Evolutionary conservation across 2,329 filamentous ascomycete genomes (phyloP).

Genomic region (Trichoderma koningiopsis): DNA sequence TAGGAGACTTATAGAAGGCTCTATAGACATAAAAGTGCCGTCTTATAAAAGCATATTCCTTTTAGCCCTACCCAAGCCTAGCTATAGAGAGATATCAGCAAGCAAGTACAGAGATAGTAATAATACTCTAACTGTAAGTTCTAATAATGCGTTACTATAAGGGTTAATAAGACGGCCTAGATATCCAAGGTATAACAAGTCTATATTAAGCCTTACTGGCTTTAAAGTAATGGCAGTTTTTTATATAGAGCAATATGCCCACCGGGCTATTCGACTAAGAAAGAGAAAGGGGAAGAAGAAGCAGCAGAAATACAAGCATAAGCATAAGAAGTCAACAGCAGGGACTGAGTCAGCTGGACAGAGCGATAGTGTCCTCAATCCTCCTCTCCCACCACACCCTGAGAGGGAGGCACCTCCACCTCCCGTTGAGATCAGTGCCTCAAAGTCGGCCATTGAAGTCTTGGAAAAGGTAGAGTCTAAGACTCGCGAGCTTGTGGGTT

Average conservation of each 20-base stretch:
- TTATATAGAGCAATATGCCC: background rate
- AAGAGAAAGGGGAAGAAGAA: slow-evolving; percentile 21
- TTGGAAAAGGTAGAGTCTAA: background rate
- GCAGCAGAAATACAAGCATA: slow-evolving; percentile 35
- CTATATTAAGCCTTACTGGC: background rate
- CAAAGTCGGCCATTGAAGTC: background rate
- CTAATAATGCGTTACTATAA: background rate
- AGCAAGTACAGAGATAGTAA: slow-evolving; percentile 2
- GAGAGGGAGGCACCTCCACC: background rate
- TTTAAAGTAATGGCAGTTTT: background rate
- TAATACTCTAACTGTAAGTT: too few relatives aligned
- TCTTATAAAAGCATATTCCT: background rate
- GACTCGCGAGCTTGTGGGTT: too few relatives aligned
- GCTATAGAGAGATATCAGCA: background rate
- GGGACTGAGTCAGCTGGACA: slow-evolving; percentile 7
- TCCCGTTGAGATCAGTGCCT: background rate
- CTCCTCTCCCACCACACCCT: background rate
- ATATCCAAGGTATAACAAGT: background rate
- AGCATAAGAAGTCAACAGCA: slow-evolving; percentile 34
- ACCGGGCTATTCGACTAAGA: background rate
- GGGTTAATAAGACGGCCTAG: background rate
- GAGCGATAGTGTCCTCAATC: too few relatives aligned
- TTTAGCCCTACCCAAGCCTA: background rate
- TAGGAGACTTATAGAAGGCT: background rate
- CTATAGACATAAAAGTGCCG: background rate